Evolutionary conservation across 2,329 filamentous ascomycete species (phyloP), one percentile per base, ranked within the genome.

Genomic region (Aspergillus ustus): DNA sequence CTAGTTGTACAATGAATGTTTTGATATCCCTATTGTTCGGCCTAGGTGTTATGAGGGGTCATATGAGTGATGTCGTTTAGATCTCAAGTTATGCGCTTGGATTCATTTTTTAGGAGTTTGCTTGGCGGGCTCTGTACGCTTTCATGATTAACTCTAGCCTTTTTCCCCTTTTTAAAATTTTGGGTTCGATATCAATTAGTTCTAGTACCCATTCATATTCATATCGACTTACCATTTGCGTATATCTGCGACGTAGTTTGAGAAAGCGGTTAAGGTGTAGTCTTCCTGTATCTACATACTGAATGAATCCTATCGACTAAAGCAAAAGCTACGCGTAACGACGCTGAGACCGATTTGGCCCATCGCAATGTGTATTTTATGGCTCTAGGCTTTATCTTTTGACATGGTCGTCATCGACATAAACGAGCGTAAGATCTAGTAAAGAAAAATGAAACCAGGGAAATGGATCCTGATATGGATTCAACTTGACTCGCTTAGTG

Each of bases 91-190:
- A 40, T 29, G 64, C 54, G 53, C 50, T 58, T 31, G 28, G 58
- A 17, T 55, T 67, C 57, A 25, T 61, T 49, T 57, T 51, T 29
- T 43, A 44, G 67, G 66, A 65, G 66, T 68, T 68, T 63, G 60
- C 29, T 52, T 51, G 45, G 22, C 54, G 34, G 25, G 37, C 52
- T 57, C 49, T 22, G 57, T 48, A 52, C 48, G 48, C 29, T 59
- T 64, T 53, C n/a, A 46, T 44, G 54, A 34, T 29, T 57, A 52
- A 25, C 54, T 63, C 17, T 53, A 44, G 44, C 20, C 37, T 31
- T 48, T 45, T 37, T 11, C 37, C 44, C 6, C 34, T 19, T 28
- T 50, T 50, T 17, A 19, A 37, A n/a, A 20, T 45, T 28, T 29
- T 53, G 31, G 22, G 20, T 43, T 15, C 46, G 43, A 53, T 54